Conservation (phyloP, 805 yeast genomes). For the Candida vaughaniae region DNA sequence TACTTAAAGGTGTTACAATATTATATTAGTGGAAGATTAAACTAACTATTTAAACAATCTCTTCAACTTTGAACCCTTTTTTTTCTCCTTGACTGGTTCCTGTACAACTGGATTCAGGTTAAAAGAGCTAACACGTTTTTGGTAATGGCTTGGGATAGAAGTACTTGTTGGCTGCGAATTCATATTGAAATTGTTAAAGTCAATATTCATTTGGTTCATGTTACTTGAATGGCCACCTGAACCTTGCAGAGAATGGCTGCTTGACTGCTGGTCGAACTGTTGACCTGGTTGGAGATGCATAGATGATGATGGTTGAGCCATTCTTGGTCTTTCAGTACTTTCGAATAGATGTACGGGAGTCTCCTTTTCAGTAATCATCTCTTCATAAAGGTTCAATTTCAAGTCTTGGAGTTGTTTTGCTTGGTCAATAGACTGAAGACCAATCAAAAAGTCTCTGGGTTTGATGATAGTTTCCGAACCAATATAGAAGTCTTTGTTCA, state of each 20-base stretch:
- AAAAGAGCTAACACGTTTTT: constrained; percentile 15
- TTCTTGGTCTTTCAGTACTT: constrained; percentile 15
- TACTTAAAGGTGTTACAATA: too few species aligned
- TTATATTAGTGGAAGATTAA: too few species aligned
- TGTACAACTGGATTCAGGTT: constrained; percentile 8
- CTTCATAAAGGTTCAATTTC: constrained; percentile 33
- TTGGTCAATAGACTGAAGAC: constrained; percentile 39
- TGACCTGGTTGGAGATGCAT: constrained; percentile 10
- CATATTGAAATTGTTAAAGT: constrained; percentile 14
- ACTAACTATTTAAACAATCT: constrained; percentile 45
- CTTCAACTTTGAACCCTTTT: constrained; percentile 47
- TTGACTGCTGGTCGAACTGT: background rate
- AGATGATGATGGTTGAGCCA: constrained; percentile 1
- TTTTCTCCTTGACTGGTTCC: constrained; percentile 21
- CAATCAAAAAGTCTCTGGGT: constrained; percentile 49
- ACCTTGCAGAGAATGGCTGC: background rate
- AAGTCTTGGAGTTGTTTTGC: constrained; percentile 42
- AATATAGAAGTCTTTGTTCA: constrained; percentile 71
- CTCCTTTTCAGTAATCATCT: constrained; percentile 26
- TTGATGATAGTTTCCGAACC: constrained; percentile 78
- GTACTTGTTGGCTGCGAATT: constrained; percentile 10
- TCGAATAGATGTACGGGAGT: constrained; percentile 48
- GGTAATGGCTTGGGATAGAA: constrained; percentile 26
- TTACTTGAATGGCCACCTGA: background rate
- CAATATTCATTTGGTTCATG: constrained; percentile 11